Conservation (phyloP, 2,329 filamentous ascomycete genomes). For the Trichocomaceae sp. region DNA sequence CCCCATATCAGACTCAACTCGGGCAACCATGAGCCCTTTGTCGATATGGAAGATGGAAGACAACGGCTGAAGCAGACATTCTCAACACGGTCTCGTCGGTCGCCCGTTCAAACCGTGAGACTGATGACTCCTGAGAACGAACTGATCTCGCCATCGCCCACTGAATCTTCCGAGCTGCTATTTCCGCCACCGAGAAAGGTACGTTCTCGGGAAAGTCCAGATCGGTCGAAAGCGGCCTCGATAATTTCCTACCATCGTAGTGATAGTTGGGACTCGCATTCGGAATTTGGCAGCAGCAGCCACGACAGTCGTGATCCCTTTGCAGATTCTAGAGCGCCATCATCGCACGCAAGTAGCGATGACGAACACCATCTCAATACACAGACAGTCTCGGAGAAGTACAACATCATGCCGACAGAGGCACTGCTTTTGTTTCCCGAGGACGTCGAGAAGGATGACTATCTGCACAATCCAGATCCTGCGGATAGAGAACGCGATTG, state of each 20-base stretch:
- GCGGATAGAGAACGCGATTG: constrained; percentile 56
- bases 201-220: constrained; percentile 47
- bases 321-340: constrained; percentile 54
- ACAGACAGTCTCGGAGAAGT: constrained; percentile 67
- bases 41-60: constrained; percentile 26
- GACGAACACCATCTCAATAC: constrained; percentile 57
- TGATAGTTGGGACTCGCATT: constrained; percentile 55
- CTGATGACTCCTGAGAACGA: constrained; percentile 36
- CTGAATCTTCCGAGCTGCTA: constrained; percentile 36
- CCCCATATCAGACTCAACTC: constrained; percentile 62
- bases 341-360: constrained; percentile 53
- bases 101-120: constrained; percentile 15
- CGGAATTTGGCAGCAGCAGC: constrained; percentile 44
- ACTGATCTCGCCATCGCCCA: constrained; percentile 38
- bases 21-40: constrained; percentile 48
- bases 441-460: constrained; percentile 68
- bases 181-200: constrained; percentile 39
- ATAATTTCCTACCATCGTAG: constrained; percentile 50
- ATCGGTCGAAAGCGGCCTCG: constrained; percentile 45
- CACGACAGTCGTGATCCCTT: constrained; percentile 54
- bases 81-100: constrained; percentile 8
- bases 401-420: constrained; percentile 63
- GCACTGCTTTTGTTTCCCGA: constrained; percentile 63
- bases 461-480: constrained; percentile 63
- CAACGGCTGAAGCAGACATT: constrained; percentile 6